Evolutionary conservation across 2,329 filamentous ascomycete species (phyloP), one percentile per base, ranked within the genome.

Genomic region (Esteya vermicola): DNA sequence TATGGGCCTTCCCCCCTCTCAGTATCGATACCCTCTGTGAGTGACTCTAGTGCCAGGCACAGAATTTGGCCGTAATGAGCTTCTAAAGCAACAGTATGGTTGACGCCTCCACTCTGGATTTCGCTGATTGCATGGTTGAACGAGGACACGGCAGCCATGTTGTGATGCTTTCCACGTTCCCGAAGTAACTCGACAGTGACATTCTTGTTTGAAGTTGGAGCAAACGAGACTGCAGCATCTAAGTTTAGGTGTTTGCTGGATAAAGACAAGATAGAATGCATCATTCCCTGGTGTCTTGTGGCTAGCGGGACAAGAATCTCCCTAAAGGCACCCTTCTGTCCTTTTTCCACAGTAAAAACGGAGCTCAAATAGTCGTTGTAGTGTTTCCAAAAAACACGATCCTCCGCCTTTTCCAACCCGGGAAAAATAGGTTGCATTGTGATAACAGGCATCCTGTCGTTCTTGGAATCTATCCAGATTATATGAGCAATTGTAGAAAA

Each of bases 211-310:
- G 5, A 77, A 52, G 35, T 70, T 72, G 42, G 55, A 48, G 10
- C 71, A 73, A 40, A 76, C 74, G 0, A 71, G 65, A 0, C n/a
- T n/a, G n/a, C n/a, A n/a, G 72, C 70, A 5, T 68, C 64, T 45
- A 68, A 68, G 54, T 79, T 71, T 40, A 79, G 70, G 51, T 93
- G 85, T 44, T 78, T 85, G 49, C 83, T 83, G 28, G 85, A 83
- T 9, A 94, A 67, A 33, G 83, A 85, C 39, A 94, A 69, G 37
- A 94, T 75, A 10, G 85, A 91, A 56, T 94, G 86, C 85, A 94
- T 93, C 39, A 94, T 65, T 12, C 85, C 85, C 45, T 77, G 70
- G 54, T 93, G 80, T 44, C 78, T 69, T 32, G 83, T 76, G 3
- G 86, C 85, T 63, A 93, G 81, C 2, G 84, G 83, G 3, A 93